A percentile compares a stretch with the other conserved stretches of the same genome.
These are phyloP conservation scores for Suillus clintonianus DNA, from an alignment of 768 basidiomycete genomes.

Conservation along the genomic window DNA sequence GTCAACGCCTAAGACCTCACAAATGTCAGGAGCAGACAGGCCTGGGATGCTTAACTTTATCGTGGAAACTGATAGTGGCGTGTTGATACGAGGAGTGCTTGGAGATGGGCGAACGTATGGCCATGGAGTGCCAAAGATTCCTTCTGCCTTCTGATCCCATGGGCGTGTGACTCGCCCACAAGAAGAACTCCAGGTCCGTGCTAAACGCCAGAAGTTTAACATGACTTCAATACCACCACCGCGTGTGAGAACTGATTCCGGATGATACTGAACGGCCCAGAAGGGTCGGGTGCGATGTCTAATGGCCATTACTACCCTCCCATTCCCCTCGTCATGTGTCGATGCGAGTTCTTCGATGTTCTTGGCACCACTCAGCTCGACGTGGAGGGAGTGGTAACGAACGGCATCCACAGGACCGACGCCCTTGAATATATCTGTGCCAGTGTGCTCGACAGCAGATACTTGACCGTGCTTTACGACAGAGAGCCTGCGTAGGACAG, in stretches of 20 bases:
- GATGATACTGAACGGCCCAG: conserved; percentile 91
- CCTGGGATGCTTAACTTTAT: conserved; percentile 43
- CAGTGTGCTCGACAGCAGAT: conserved; percentile 60
- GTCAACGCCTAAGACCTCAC: conserved; percentile 61
- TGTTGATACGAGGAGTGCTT: conserved; percentile 15
- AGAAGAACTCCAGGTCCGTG: conserved; percentile 54
- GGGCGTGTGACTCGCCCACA: conserved; percentile 38
- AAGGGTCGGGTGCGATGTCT: conserved; percentile 67
- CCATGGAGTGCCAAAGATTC: conserved; percentile 57
- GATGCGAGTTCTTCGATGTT: conserved; percentile 67
- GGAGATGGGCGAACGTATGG: conserved; percentile 43
- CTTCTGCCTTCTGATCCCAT: conserved; percentile 42
- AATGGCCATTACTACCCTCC: conserved; percentile 72
- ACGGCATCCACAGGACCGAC: conserved; percentile 59
- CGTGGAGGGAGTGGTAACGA: conserved; percentile 80
- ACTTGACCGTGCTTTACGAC: conserved; percentile 83
- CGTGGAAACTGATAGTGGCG: conserved; percentile 27
- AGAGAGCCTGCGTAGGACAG: conserved; percentile 53
- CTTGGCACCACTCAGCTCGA: conserved; percentile 45
- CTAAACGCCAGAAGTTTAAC: conserved; percentile 73
- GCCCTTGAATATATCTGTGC: conserved; percentile 60
- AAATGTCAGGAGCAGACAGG: conserved; percentile 48
- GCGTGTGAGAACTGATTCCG: conserved; percentile 76
- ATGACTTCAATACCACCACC: conserved; percentile 70
- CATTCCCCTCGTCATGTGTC: conserved; percentile 66